Base-by-base conservation (phyloP, 1,139 yeast species). In the Kurtzmaniella quercitrusa region DNA sequence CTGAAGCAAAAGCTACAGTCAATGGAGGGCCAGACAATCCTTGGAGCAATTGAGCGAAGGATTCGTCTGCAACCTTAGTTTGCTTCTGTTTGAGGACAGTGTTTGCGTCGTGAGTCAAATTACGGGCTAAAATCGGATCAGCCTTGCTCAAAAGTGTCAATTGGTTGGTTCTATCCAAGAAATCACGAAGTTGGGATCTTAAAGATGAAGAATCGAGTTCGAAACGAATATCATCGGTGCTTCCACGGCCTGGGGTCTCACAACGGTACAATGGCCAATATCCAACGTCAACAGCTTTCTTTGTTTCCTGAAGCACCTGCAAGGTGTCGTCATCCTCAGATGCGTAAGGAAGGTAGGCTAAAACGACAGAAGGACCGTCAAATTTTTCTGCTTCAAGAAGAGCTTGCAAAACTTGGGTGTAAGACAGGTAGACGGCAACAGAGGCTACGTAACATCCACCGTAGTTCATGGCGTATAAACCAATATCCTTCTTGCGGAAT, bases 191-290 rank as follows among this genome's bases (percentile, higher is more conserved):
- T 55, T 85, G 89, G 55, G 83, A 80, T 60, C 84, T 82, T 59
- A 91, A 80, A 48, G 83, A 82, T 19, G 93, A 82, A 9, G 97
- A 90, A 62, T 91, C 97, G 47, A 91, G 75, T 55, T 80, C 81
- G 74, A 91, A 90, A 31, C 73, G 64, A 27, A 82, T 79, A 16
- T 69, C 65, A 16, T 71, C 75, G 36, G 65, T 69, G 41, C 69
- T 73, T 33, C 71, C 59, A 8, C 59, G 52, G 14, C 36, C 18
- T 31, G 36, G 36, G 45, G 97, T 96, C 55, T 88, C 77, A 66
- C 77, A 91, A 62, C 97, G 77, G 70, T 91, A 91, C 50, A 91
- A 76, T 41, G 98, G 98, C 96, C 97, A 90, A 69, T 85, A 85
- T 15, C 98, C 98, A 39, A 91, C 73, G 57, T 89, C 97, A 42